Evolutionary conservation across 768 basidiomycete species (phyloP).

Genomic region (Mycena leptocephala): DNA sequence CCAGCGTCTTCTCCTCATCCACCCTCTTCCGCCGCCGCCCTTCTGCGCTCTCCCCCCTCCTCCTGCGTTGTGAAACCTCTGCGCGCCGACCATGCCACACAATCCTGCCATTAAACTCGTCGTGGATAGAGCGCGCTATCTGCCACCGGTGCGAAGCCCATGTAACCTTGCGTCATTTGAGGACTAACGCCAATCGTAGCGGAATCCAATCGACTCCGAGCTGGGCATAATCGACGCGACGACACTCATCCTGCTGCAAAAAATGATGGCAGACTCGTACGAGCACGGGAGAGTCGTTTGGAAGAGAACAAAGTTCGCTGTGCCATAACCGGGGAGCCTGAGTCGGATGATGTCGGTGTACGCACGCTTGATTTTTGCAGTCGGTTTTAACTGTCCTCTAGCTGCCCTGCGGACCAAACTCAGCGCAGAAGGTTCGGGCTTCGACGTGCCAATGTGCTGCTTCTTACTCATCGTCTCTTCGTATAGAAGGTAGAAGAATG

Average conservation of each 20-base stretch:
- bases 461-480: not conserved
- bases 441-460: not conserved
- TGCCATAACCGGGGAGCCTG: constrained; percentile 15
- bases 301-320: constrained; percentile 25
- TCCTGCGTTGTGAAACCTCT: not conserved
- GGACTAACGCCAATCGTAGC: not conserved
- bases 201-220: constrained; percentile 18
- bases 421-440: constrained; percentile 22
- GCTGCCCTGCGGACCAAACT: constrained; percentile 25
- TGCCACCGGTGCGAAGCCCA: constrained; percentile 15
- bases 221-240: constrained; percentile 32
- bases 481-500: constrained; percentile 19
- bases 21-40: not conserved
- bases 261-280: constrained; percentile 34
- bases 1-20: not conserved
- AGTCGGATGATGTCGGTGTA: constrained; percentile 19
- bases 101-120: not conserved
- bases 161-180: no score
- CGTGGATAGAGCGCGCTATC: not conserved
- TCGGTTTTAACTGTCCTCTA: not conserved
- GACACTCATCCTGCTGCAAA: constrained; percentile 23
- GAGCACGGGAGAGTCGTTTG: constrained; percentile 26
- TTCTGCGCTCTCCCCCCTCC: not conserved
- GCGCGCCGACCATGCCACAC: not conserved
- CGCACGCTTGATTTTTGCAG: not conserved